A percentile compares a stretch with the other conserved stretches of the same genome.
Conservation (phyloP, 192 early-diverging fungal genomes). For the Coemansia reversa region DNA sequence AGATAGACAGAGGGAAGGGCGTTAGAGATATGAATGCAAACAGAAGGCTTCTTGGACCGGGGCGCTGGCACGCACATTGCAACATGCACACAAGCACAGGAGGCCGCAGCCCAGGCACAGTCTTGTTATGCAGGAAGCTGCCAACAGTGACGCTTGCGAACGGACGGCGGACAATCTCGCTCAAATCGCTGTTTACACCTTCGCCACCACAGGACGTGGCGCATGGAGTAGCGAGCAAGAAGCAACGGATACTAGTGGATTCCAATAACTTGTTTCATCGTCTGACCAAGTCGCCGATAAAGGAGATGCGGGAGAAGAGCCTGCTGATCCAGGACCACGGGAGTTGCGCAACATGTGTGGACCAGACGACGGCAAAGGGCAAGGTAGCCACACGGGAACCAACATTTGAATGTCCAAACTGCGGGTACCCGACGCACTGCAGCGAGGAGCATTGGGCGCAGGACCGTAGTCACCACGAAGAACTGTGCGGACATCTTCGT, state of each 20-base stretch:
- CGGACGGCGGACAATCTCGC: constrained; percentile 33
- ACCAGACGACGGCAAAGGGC: constrained; percentile 43
- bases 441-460: constrained; percentile 64
- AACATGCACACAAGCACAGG: background rate
- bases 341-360: constrained; percentile 66
- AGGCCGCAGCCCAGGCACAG: background rate
- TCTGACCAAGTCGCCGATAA: constrained; percentile 67
- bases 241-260: constrained; percentile 26
- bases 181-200: constrained; percentile 50
- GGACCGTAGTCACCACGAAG: constrained; percentile 57
- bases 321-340: constrained; percentile 65
- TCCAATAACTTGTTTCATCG: constrained; percentile 67
- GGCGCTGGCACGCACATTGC: background rate
- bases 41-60: background rate
- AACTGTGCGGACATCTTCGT: constrained; percentile 61
- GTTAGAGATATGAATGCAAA: background rate
- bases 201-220: constrained; percentile 22
- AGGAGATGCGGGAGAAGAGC: constrained; percentile 64
- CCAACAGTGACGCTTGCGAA: background rate
- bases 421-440: constrained; percentile 80
- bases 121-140: background rate
- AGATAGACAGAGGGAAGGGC: background rate
- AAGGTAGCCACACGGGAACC: constrained; percentile 53
- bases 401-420: constrained; percentile 69
- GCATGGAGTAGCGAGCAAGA: constrained; percentile 8